phyloP scores from a whole-genome alignment of 2,329 filamentous ascomycete genomes.

The Arthrobotrys iridis region DNA sequence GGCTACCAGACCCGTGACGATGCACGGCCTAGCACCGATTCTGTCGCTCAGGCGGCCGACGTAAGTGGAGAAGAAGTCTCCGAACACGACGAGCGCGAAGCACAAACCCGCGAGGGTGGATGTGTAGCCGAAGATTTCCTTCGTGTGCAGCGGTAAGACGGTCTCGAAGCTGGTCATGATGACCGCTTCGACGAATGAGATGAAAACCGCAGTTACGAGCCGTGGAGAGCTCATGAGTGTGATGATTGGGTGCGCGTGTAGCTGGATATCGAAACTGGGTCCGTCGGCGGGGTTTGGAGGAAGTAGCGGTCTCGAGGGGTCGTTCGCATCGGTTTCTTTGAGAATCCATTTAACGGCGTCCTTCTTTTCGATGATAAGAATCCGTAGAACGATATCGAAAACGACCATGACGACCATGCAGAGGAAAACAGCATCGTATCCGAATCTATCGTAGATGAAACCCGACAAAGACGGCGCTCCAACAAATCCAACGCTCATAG shows the following conservation, averaged over 20 bases:
- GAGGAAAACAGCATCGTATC: conserved; percentile 47
- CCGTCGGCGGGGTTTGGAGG: conserved; percentile 19
- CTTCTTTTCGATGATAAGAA: conserved; percentile 53
- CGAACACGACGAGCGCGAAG: conserved; percentile 48
- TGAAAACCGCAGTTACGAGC: conserved; percentile 45
- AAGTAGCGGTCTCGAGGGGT: conserved; percentile 32
- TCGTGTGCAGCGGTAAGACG: conserved; percentile 51
- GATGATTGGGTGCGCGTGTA: conserved; percentile 42
- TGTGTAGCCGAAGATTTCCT: conserved; percentile 47
- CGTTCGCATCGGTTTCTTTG: conserved; percentile 35
- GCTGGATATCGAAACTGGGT: conserved; percentile 45
- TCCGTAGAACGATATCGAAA: conserved; percentile 48
- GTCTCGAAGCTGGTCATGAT: conserved; percentile 53
- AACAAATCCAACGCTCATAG: conserved; percentile 52
- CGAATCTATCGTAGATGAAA: conserved; percentile 46
- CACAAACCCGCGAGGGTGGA: conserved; percentile 47
- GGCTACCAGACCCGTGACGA: conserved; percentile 27
- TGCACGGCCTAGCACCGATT: conserved; percentile 41
- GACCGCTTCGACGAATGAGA: conserved; percentile 43
- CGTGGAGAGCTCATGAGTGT: conserved; percentile 42
- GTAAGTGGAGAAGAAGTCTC: conserved; percentile 51
- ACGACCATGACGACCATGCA: conserved; percentile 51
- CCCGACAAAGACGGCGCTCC: conserved; percentile 46
- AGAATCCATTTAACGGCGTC: conserved; percentile 51
- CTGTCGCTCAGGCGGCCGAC: conserved; percentile 47